Base-by-base conservation (phyloP, 768 basidiomycete genomes). In the Roridomyces roridus region DNA sequence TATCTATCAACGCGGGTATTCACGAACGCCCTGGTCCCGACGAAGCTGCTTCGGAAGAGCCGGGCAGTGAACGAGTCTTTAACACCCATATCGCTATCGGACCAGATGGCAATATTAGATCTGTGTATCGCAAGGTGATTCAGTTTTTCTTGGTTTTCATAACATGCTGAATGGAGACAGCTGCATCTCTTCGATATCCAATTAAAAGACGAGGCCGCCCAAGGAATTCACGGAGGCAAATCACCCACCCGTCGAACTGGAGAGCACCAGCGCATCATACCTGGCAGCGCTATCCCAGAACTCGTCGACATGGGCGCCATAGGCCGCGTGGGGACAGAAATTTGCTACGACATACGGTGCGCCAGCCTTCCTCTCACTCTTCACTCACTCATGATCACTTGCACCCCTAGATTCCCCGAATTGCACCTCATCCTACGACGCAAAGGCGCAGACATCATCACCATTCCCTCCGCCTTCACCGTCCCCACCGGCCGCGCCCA, bases 331-430 rank as follows among this genome's bases (percentile, higher is more conserved):
- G 61, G 61, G 10, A 45, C 55, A 18, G 61, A 63, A 41, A 63
- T 63, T 17, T 63, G 61, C 57, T 63, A 63, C 18, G 61, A 63
- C 49, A 58, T 63, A 10, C 52, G 61, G 61, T 62, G 34, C 44
- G 61, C 43, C 2, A 14, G 36, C 26, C 31, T 35, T 25, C 15
- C 24, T 25, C 17, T n/a, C n/a, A n/a, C n/a, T n/a, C n/a, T n/a
- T n/a, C n/a, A n/a, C n/a, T n/a, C n/a, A 34, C 23, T 6, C 6
- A 41, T 20, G 29, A 26, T n/a, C 8, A 37, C 34, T 10, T 23
- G 21, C 23, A 15, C 14, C 29, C 29, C 14, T 26, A 62, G 61
- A 1, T 63, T 63, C 41, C 61, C 61, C 39, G 61, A 63, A 37
- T 48, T 55, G 20, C 61, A 63, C 26, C 50, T 63, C 39, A 63